Evolutionary conservation across 2,329 filamentous ascomycete species (phyloP).

Genomic region (Fusarium mangiferae): DNA sequence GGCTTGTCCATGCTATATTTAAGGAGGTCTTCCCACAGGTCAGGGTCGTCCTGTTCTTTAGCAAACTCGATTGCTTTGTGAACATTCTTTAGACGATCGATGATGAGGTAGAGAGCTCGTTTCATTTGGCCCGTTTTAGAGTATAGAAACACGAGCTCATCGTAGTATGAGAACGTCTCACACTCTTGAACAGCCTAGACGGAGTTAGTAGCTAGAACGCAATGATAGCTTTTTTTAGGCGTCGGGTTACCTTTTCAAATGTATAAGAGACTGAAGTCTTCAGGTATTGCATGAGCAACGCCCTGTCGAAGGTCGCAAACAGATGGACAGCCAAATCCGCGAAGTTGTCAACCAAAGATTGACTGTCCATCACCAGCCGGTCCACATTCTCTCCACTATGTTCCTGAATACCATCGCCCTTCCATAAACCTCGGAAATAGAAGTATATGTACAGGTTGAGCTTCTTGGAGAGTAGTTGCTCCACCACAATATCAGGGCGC

Average conservation of each 20-base stretch:
- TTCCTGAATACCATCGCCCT: conserved; percentile 72
- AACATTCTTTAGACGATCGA: conserved; percentile 91
- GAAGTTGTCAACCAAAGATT: conserved; percentile 82
- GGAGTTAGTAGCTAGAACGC: conserved; percentile 15
- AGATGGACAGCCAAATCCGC: conserved; percentile 87
- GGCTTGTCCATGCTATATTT: conserved; percentile 99
- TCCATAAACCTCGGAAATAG: conserved; percentile 89
- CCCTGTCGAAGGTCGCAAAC: conserved; percentile 85
- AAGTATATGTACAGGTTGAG: conserved; percentile 86
- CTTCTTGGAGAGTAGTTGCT: conserved; percentile 76
- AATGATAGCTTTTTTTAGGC: too few species aligned
- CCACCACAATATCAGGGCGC: conserved; percentile 78
- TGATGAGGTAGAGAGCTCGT: conserved; percentile 89
- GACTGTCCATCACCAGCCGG: conserved; percentile 66
- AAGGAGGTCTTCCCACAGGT: conserved; percentile 94
- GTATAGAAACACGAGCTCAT: conserved; percentile 94
- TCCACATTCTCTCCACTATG: conserved; percentile 65
- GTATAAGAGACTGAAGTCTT: conserved; percentile 86
- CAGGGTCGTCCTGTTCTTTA: conserved; percentile 90
- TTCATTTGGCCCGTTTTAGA: conserved; percentile 96
- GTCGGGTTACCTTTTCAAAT: conserved; percentile 73
- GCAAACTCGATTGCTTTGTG: conserved; percentile 93
- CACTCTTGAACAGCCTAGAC: conserved; percentile 76
- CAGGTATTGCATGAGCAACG: conserved; percentile 86
- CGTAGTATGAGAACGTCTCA: conserved; percentile 81